phyloP scores from a whole-genome alignment of 2,329 filamentous ascomycete species.

The Aspergillus ochraceus region DNA sequence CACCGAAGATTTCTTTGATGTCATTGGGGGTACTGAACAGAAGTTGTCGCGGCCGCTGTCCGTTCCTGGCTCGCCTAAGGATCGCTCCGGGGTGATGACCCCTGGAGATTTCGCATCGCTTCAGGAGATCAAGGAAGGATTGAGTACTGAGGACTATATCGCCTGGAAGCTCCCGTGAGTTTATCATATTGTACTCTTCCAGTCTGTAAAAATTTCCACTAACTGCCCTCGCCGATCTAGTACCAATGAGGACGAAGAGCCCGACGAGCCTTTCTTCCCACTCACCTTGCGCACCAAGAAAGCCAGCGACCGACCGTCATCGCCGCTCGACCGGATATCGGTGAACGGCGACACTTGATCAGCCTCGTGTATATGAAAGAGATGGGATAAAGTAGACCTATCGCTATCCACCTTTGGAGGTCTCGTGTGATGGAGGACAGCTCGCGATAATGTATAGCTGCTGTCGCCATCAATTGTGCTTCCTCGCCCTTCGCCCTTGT shows the following conservation, averaged over 20 bases:
- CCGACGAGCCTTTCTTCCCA: conserved; percentile 73
- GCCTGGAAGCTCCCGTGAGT: conserved; percentile 98
- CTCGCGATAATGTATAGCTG: not conserved
- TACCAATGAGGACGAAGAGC: conserved; percentile 84
- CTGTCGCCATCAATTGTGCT: not conserved
- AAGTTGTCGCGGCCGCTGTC: conserved; percentile 96
- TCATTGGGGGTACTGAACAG: conserved; percentile 87
- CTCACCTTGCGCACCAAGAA: conserved; percentile 61
- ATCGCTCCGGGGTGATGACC: conserved; percentile 96
- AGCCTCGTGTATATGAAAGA: conserved; percentile 1
- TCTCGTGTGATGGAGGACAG: not conserved
- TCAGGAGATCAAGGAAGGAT: conserved; percentile 88
- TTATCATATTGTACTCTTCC: not conserved
- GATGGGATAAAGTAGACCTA: not conserved
- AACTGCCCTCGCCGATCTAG: conserved; percentile 17
- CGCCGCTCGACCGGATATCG: conserved; percentile 37
- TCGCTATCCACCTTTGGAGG: not conserved
- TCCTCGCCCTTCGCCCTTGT: not conserved
- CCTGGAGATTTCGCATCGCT: conserved; percentile 96
- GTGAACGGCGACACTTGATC: conserved; percentile 26
- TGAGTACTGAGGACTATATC: conserved; percentile 96
- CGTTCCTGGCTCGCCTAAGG: conserved; percentile 87
- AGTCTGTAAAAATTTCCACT: not conserved
- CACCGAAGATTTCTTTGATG: conserved; percentile 79
- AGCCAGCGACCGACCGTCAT: conserved; percentile 34